Evolutionary conservation across 148 eudicot species (phyloP).

Genomic region (Amaranthus hypochondriacus): DNA sequence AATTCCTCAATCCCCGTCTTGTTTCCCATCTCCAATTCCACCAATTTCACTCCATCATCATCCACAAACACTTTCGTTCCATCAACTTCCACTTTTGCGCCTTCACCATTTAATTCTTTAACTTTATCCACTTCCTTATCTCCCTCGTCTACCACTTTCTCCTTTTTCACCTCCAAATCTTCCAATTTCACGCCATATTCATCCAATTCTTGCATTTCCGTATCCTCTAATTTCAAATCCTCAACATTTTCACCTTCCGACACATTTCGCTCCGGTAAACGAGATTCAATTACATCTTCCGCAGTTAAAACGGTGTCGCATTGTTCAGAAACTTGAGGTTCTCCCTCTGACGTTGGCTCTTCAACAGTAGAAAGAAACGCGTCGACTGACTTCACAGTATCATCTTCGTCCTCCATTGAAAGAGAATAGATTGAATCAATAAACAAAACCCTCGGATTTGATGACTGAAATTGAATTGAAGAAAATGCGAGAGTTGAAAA

Average conservation of each 20-base stretch:
- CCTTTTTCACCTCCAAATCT: neutral
- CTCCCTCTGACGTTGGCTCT: constrained; percentile 7
- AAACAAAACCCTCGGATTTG: constrained; percentile 22
- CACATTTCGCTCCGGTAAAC: neutral
- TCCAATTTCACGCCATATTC: neutral
- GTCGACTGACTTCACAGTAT: constrained; percentile 10
- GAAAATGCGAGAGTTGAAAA: constrained; percentile 5
- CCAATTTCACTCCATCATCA: neutral
- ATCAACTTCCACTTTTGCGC: neutral
- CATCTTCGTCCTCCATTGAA: constrained; percentile 41
- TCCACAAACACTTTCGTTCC: neutral
- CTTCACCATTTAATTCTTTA: neutral
- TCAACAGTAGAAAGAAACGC: constrained; percentile 8
- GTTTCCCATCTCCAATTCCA: neutral
- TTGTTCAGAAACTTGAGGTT: constrained; percentile 9
- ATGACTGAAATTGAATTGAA: constrained; percentile 2
- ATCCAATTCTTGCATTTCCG: neutral
- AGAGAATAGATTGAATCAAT: neutral
- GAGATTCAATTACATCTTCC: constrained; percentile 13
- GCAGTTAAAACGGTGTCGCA: constrained; percentile 10
- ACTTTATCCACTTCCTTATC: neutral
- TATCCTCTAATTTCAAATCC: constrained; percentile 8
- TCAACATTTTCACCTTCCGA: constrained; percentile 2
- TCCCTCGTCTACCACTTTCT: neutral
- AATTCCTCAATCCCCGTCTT: constrained; percentile 14